Percentiles rank a stretch among this genome's conserved stretches.
phyloP scores from a whole-genome alignment of 306 rosid species.

The Cicer arietinum region DNA sequence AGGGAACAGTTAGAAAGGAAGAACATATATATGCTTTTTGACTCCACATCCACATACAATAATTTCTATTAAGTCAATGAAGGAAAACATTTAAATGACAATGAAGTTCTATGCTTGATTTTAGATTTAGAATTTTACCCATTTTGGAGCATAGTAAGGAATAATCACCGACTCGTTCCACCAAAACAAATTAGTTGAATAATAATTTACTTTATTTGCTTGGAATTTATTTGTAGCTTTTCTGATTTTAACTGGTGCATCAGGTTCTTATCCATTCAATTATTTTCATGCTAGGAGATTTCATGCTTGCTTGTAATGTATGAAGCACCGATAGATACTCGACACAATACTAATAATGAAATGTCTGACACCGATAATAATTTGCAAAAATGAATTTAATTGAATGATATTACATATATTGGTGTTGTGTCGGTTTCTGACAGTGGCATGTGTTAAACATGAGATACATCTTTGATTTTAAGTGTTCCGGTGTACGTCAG shows the following conservation, averaged over 20 bases:
- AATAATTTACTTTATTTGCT: constrained; percentile 49
- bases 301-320: constrained; percentile 34
- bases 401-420: too few relatives aligned
- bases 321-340: too few relatives aligned
- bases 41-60: constrained; percentile 21
- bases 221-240: constrained; percentile 48
- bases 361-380: too few relatives aligned
- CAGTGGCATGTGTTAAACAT: too few relatives aligned
- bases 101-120: constrained; percentile 5
- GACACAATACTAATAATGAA: too few relatives aligned
- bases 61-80: constrained; percentile 42
- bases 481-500: too few relatives aligned
- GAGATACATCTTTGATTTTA: too few relatives aligned
- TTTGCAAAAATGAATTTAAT: too few relatives aligned
- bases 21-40: constrained; percentile 42
- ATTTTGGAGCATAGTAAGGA: constrained; percentile 15
- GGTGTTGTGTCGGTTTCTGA: too few relatives aligned
- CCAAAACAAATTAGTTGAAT: constrained; percentile 14
- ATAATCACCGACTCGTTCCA: not conserved
- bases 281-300: constrained; percentile 44
- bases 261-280: constrained; percentile 66
- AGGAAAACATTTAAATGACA: not conserved
- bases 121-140: not conserved
- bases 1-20: constrained; percentile 41
- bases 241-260: constrained; percentile 51